Evolutionary conservation across 345 rosid genomes (phyloP), one percentile per base, ranked within the genome.

Genomic region (Erodium maritimum): DNA sequence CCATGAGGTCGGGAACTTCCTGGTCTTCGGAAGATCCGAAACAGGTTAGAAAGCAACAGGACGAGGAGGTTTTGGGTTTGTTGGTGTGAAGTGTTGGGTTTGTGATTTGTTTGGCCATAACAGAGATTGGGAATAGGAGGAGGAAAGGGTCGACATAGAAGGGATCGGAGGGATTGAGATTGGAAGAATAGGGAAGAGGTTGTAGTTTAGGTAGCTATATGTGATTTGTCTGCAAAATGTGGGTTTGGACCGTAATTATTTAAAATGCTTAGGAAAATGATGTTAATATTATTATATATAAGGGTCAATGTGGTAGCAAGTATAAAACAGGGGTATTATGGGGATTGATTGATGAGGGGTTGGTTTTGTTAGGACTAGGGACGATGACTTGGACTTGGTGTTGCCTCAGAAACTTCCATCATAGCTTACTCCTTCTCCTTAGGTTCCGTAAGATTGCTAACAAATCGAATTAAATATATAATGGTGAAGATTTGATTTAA

Each of bases 21-120:
- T 23, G 55, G 23, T 71, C 64, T 52, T 65, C 19, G 62, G 75
- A 63, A 23, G 71, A 58, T 21, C 91, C 83, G 51, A 84, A 79
- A 67, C 87, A 81, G 19, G 67, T 46, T 0, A 78, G 69, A 59
- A 81, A 74, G 37, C 59, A 1, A 12, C 46, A 25, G 33, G 33
- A 25, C 4, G 33, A 62, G 19, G 62, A 21, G 23, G 60, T 50
- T 16, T 59, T 65, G 61, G 68, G 50, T n/a, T 59, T 45, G 63
- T 18, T 22, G 65, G 58, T 55, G 24, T 23, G 68, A 29, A 17
- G 3, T 61, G 52, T 9, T 25, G 5, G 64, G 56, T 67, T 60
- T 19, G 48, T 67, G 18, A 50, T 37, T 21, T 19, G 23, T 58
- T 62, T 66, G 24, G 75, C 76, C 83, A 78, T 76, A 56, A 64